A percentile compares a stretch with the other conserved stretches of the same genome.
These are phyloP conservation scores for Cymodocea nodosa DNA, from an alignment of 116 monocot genomes.

Conservation along the genomic window DNA sequence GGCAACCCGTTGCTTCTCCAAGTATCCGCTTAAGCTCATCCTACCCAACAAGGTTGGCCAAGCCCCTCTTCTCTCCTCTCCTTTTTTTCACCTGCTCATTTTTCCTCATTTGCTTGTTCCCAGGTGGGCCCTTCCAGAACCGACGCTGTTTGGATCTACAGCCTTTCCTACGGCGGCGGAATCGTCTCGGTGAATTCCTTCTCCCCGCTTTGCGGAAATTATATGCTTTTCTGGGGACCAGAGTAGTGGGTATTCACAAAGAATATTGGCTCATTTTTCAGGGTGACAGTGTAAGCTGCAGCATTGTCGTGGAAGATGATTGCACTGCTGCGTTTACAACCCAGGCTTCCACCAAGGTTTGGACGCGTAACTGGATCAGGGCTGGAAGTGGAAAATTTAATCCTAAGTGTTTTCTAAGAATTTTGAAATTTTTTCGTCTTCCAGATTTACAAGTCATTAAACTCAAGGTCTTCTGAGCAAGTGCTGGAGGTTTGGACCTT, in stretches of 20 bases:
- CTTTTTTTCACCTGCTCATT: not conserved
- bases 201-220: too few species aligned
- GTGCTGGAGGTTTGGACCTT: conserved; percentile 57
- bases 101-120: not conserved
- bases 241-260: not conserved
- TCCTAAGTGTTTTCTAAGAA: not conserved
- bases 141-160: conserved; percentile 84
- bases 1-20: conserved; percentile 73
- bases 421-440: not conserved
- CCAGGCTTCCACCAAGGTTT: conserved; percentile 97
- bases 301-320: conserved; percentile 45
- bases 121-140: conserved; percentile 43
- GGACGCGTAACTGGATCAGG: too few species aligned
- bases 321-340: conserved; percentile 80
- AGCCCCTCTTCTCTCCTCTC: not conserved
- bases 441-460: conserved; percentile 86
- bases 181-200: conserved; percentile 57
- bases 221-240: too few species aligned
- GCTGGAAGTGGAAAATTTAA: not conserved
- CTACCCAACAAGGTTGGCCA: conserved; percentile 60
- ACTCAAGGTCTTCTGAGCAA: conserved; percentile 66
- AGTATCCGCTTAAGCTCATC: conserved; percentile 91
- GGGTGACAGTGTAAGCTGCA: conserved; percentile 59
- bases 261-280: conserved; percentile 9
- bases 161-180: conserved; percentile 88